Base-by-base conservation (phyloP, 768 basidiomycete genomes). In the Favolaschia claudopus region DNA sequence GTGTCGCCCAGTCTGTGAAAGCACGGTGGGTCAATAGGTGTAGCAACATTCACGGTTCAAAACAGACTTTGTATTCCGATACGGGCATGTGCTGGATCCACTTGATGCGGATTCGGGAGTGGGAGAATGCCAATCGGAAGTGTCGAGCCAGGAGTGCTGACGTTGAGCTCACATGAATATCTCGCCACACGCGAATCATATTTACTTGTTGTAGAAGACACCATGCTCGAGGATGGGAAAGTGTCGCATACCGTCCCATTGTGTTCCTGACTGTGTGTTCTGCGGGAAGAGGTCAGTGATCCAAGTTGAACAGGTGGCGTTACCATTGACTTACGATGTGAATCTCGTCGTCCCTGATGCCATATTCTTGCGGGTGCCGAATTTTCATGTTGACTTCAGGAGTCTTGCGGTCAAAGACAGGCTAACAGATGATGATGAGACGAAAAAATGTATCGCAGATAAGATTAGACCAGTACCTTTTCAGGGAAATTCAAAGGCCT, bases 401-500 rank as follows among this genome's bases (percentile, higher is more conserved):
- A 4, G 77, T 60, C 67, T 81, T 83, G 53, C 88, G 79, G 28
- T 74, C 72, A 65, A 85, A 89, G 63, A 85, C 46, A 7, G 87
- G 87, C 87, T 89, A 54, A 14, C 12, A 28, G 14, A 37, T 44
- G 20, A 46, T 15, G n/a, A 51, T 50, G 39, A 53, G 24, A 24
- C 15, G 27, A 10, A 48, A 36, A 27, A n/a, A 20, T 20, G 13
- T 15, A 22, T 9, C 38, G 38, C 19, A 51, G 24, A 33, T 2
- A 39, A 28, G 22, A 14, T 17, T 20, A 25, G 32, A n/a, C 15
- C 27, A 60, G 19, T 59, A 86, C 88, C 76, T 84, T 87, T 44
- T 78, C 80, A 3, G 88, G 88, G 63, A 88, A 89, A 55, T 89
- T 85, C 57, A 90, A 65, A 0, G 88, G 87, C 87, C 88, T 89